phyloP scores from a whole-genome alignment of 495 filamentous ascomycete species.

The Penicillium parvum region DNA sequence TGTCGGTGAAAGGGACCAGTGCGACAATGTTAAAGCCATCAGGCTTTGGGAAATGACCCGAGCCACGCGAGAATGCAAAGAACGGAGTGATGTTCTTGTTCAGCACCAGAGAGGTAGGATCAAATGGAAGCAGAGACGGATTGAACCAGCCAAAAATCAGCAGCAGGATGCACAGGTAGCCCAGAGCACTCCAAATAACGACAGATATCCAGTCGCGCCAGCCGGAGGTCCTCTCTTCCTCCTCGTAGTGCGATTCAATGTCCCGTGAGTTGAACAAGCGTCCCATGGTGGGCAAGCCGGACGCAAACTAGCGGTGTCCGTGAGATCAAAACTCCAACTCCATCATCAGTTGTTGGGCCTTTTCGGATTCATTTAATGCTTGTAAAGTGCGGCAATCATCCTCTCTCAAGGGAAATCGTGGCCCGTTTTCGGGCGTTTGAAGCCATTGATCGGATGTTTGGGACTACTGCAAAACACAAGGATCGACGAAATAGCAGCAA shows the following conservation, averaged over 20 bases:
- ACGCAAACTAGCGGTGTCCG: neutral
- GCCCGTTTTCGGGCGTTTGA: constrained; percentile 17
- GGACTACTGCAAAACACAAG: constrained; percentile 4
- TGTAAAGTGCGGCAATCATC: neutral
- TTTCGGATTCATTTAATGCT: constrained; percentile 11
- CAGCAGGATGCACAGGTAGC: constrained; percentile 27
- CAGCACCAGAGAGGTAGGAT: constrained; percentile 21
- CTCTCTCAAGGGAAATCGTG: constrained; percentile 1
- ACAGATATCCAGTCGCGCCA: constrained; percentile 23
- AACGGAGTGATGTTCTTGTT: constrained; percentile 25
- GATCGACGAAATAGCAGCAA: constrained; percentile 6
- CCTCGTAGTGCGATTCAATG: constrained; percentile 17
- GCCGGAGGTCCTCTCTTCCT: constrained; percentile 2
- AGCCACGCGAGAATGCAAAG: constrained; percentile 29
- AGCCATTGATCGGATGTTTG: neutral
- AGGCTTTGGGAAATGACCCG: constrained; percentile 38
- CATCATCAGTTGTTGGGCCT: neutral
- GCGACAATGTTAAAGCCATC: constrained; percentile 42
- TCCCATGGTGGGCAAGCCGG: constrained; percentile 21
- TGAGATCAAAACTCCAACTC: neutral
- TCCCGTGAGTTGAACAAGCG: constrained; percentile 9
- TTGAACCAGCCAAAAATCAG: constrained; percentile 19
- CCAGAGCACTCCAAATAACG: constrained; percentile 21
- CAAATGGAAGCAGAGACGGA: constrained; percentile 19
- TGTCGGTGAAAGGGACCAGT: constrained; percentile 46